Evolutionary conservation across 179 eudicot genomes (phyloP).

Genomic region (Spergularia azorica): DNA sequence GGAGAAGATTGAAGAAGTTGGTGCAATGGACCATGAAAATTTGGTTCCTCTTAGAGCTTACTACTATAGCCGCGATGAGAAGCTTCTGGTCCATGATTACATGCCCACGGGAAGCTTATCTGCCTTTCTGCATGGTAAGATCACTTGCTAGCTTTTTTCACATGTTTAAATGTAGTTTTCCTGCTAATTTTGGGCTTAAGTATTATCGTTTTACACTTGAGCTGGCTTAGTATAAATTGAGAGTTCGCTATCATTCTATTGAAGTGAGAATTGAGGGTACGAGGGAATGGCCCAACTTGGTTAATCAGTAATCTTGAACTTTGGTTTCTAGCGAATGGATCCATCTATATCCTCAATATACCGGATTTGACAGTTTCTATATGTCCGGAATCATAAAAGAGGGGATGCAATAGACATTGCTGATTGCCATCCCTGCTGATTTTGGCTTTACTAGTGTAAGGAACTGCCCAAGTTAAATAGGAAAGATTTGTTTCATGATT

Average conservation of each 20-base stretch:
- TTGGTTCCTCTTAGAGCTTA: constrained; percentile 47
- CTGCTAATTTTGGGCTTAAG: not conserved
- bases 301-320: no score
- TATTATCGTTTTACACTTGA: not conserved
- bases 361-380: no score
- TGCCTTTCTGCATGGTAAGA: constrained; percentile 50
- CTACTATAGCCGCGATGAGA: constrained; percentile 44
- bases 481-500: no score
- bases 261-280: no score
- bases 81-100: constrained; percentile 50
- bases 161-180: not conserved
- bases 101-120: constrained; percentile 52
- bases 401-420: no score
- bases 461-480: no score
- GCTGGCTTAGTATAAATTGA: not conserved
- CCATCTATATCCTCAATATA: no score
- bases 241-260: not conserved
- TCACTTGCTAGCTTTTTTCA: not conserved
- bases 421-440: no score
- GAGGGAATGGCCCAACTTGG: no score
- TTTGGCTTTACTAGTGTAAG: no score
- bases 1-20: constrained; percentile 46
- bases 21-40: constrained; percentile 40
- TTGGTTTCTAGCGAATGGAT: no score
- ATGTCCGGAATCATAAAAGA: no score